phyloP scores from a whole-genome alignment of 768 basidiomycete genomes.

The Hericium alpestre region DNA sequence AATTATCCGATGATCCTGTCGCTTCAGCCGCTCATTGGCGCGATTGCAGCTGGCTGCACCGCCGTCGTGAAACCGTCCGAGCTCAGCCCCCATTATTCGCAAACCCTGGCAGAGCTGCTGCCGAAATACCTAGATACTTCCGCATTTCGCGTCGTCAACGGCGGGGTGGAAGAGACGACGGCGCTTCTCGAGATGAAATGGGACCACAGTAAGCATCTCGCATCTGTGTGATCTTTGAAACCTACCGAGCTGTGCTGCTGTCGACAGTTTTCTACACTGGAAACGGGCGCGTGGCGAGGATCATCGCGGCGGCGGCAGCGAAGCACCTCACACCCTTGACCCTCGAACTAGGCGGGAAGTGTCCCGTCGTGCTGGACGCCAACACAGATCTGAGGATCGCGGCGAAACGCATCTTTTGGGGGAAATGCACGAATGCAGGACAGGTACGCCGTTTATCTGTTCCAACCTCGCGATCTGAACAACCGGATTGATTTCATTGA shows the following conservation, averaged over 20 bases:
- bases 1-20: constrained; percentile 52
- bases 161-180: constrained; percentile 15
- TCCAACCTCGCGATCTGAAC: background rate
- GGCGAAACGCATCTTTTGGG: constrained; percentile 18
- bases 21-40: constrained; percentile 53
- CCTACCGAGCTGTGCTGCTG: too few relatives aligned
- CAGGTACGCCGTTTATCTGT: constrained; percentile 17
- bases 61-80: constrained; percentile 62
- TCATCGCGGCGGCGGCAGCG: constrained; percentile 41
- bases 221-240: background rate
- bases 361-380: constrained; percentile 20
- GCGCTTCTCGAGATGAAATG: constrained; percentile 31
- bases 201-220: constrained; percentile 10
- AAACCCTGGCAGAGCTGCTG: constrained; percentile 42
- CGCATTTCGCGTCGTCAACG: constrained; percentile 42
- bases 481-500: background rate
- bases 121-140: constrained; percentile 44
- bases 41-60: constrained; percentile 68
- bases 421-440: constrained; percentile 17
- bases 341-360: constrained; percentile 46
- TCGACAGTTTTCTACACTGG: constrained; percentile 33
- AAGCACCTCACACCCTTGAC: constrained; percentile 45
- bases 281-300: constrained; percentile 31
- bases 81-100: constrained; percentile 35
- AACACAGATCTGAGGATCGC: constrained; percentile 11